Evolutionary conservation across 306 rosid species (phyloP).

Genomic region (Albizia julibrissin): DNA sequence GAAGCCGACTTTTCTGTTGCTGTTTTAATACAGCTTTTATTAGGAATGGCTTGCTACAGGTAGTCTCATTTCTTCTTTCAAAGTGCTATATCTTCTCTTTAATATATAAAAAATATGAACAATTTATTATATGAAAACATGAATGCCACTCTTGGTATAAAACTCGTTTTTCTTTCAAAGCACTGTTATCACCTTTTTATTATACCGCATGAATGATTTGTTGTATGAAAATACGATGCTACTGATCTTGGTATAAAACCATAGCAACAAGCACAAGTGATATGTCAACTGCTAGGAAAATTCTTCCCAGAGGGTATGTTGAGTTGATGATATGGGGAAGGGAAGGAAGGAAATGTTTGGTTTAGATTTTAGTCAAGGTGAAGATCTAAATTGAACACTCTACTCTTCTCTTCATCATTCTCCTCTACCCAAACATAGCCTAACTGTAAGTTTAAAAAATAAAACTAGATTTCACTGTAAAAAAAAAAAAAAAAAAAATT

Average conservation of each 20-base stretch:
- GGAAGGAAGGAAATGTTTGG: neutral
- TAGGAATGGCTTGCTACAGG: slow-evolving; percentile 85
- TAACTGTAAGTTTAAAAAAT: neutral
- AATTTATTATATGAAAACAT: neutral
- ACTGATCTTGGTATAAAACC: neutral
- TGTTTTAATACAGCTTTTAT: slow-evolving; percentile 94
- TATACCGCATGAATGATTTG: neutral
- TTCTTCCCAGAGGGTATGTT: neutral
- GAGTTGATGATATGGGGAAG: neutral
- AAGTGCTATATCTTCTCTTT: slow-evolving; percentile 1
- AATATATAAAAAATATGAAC: neutral
- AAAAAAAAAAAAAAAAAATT: neutral
- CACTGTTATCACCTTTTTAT: slow-evolving; percentile 10
- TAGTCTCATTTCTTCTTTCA: slow-evolving; percentile 33
- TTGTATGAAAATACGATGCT: slow-evolving; percentile 14
- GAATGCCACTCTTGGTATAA: neutral
- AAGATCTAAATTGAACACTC: neutral
- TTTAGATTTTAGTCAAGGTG: neutral
- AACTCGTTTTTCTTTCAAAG: slow-evolving; percentile 15
- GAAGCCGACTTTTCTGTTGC: slow-evolving; percentile 92
- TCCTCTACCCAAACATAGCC: neutral
- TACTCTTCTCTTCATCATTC: neutral
- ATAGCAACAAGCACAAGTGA: neutral
- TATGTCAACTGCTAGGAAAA: slow-evolving; percentile 1
- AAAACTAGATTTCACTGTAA: neutral